Evolutionary conservation across 108 stramenopile species (phyloP).

Genomic region (Pseudonitzschia pungens): DNA sequence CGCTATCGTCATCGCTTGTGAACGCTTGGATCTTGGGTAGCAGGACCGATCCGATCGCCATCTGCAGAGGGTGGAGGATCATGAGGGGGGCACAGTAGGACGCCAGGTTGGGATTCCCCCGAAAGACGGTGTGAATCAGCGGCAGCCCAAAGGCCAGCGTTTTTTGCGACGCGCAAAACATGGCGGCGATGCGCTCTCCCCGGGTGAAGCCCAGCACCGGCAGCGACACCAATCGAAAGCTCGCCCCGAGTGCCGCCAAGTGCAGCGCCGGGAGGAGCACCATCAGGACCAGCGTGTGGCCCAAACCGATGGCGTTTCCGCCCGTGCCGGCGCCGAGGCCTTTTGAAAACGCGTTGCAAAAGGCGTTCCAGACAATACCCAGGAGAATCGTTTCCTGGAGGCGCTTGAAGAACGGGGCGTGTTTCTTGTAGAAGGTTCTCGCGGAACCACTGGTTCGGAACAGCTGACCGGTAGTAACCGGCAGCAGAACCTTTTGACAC

Average conservation of each 20-base stretch:
- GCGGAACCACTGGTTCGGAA: conserved; percentile 53
- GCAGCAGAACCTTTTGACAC: conserved; percentile 79
- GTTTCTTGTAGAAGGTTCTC: conserved; percentile 55
- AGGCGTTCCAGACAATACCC: conserved; percentile 92
- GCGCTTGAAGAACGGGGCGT: conserved; percentile 70
- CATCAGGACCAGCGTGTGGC: conserved; percentile 54
- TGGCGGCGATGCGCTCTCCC: conserved; percentile 71
- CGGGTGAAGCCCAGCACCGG: conserved; percentile 38
- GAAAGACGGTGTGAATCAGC: conserved; percentile 86
- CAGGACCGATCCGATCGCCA: conserved; percentile 76
- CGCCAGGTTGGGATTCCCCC: conserved; percentile 80
- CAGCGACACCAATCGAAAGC: conserved; percentile 57
- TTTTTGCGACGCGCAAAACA: conserved; percentile 87
- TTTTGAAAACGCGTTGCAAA: conserved; percentile 84
- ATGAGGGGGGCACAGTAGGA: conserved; percentile 87
- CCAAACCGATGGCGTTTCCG: too few relatives aligned
- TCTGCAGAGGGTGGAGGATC: conserved; percentile 89
- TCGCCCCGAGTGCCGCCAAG: conserved; percentile 45
- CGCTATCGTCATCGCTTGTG: too few relatives aligned
- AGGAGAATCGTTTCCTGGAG: conserved; percentile 82
- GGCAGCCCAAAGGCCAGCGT: conserved; percentile 92
- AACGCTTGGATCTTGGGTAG: conserved; percentile 39
- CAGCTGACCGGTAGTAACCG: conserved; percentile 79
- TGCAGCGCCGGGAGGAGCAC: conserved; percentile 69
- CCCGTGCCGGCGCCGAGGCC: too few relatives aligned